A percentile compares a stretch with the other conserved stretches of the same genome.
These are phyloP conservation scores for Corniculantispora saksenae DNA, from an alignment of 2,329 filamentous ascomycete species.

Conservation along the genomic window DNA sequence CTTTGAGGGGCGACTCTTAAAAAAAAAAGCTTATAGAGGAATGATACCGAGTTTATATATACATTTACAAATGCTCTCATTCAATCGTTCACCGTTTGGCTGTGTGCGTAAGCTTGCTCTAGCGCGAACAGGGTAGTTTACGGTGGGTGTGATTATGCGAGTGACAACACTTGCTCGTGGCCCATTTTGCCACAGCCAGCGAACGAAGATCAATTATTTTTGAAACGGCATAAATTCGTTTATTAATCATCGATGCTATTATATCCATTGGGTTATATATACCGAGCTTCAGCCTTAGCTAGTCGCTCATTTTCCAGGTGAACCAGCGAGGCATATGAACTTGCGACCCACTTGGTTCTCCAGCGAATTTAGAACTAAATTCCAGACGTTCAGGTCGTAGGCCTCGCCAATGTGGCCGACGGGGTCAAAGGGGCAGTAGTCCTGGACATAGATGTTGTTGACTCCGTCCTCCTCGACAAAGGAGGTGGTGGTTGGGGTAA, in stretches of 20 bases:
- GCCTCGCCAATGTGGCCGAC: conserved; percentile 24
- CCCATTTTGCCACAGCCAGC: too few relatives aligned
- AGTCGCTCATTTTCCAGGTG: conserved; percentile 6
- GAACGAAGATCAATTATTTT: too few relatives aligned
- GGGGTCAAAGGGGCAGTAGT: conserved; percentile 22
- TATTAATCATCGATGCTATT: not conserved
- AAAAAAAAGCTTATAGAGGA: not conserved
- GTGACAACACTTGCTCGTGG: too few relatives aligned
- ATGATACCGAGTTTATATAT: not conserved
- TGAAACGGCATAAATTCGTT: not conserved
- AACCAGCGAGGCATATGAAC: conserved; percentile 16
- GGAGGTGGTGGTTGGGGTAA: conserved; percentile 19
- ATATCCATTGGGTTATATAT: not conserved
- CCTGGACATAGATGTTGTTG: conserved; percentile 24
- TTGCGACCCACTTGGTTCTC: conserved; percentile 18
- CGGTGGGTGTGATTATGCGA: too few relatives aligned
- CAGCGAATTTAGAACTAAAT: conserved; percentile 22
- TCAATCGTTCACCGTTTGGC: not conserved
- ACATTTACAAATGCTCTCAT: not conserved
- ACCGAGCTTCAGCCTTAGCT: not conserved
- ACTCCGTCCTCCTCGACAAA: conserved; percentile 21
- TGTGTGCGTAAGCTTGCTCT: not conserved
- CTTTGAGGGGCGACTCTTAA: not conserved
- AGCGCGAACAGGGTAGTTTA: conserved; percentile 20
- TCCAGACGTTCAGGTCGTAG: conserved; percentile 23